These are phyloP conservation scores for Apophysomyces variabilis DNA, from an alignment of 371 early-diverging fungal genomes.

Conservation along the genomic window DNA sequence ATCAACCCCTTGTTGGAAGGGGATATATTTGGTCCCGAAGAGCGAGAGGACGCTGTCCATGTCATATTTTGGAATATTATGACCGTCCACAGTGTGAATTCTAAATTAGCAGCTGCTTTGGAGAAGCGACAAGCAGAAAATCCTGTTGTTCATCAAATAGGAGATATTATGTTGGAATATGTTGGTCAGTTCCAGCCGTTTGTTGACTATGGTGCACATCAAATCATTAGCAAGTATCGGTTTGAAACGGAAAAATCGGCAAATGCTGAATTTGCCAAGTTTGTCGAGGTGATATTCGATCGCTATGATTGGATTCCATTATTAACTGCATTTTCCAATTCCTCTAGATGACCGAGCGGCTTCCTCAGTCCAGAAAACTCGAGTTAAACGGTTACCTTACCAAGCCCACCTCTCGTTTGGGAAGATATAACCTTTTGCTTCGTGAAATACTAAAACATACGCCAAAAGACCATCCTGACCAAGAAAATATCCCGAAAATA, in stretches of 20 bases:
- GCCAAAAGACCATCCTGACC: conserved; percentile 81
- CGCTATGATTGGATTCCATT: background rate
- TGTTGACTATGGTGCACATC: conserved; percentile 89
- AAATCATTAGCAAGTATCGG: conserved; percentile 80
- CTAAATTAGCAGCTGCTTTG: conserved; percentile 67
- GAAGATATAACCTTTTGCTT: conserved; percentile 87
- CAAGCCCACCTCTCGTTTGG: conserved; percentile 86
- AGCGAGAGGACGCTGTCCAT: conserved; percentile 70
- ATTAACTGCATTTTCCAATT: background rate
- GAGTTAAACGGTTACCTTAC: conserved; percentile 83
- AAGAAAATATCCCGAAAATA: conserved; percentile 63
- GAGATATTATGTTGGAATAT: conserved; percentile 82
- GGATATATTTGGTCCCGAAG: conserved; percentile 61
- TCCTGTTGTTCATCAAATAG: conserved; percentile 77
- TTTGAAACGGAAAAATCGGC: conserved; percentile 79
- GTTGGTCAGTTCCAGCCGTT: conserved; percentile 79
- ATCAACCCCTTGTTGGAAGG: conserved; percentile 72
- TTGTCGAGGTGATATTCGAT: conserved; percentile 61
- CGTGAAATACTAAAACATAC: conserved; percentile 87
- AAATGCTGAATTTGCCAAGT: conserved; percentile 72
- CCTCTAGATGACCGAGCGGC: conserved; percentile 65
- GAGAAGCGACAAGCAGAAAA: conserved; percentile 72
- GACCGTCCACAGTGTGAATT: conserved; percentile 74
- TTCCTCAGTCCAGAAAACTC: conserved; percentile 82
- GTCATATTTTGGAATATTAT: conserved; percentile 84